A percentile compares a stretch with the other conserved stretches of the same genome.
Evolutionary conservation across 1,284 basidiomycete species (phyloP).

Genomic region (Pseudozyma hubeiensis): DNA sequence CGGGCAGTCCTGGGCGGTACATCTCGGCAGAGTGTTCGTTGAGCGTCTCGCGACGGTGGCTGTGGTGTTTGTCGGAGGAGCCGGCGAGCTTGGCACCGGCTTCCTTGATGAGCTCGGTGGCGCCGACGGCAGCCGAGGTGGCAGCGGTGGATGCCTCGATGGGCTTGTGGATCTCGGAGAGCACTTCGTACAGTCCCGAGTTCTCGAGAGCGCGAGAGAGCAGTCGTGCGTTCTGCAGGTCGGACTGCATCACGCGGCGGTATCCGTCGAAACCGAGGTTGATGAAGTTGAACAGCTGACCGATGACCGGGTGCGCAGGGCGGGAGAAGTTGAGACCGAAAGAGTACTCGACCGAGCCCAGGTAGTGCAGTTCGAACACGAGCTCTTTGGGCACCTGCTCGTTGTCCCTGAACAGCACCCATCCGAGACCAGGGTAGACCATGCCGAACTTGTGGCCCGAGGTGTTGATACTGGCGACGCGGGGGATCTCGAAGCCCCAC

Average conservation of each 20-base stretch:
- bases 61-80: not conserved
- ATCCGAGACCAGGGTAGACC: constrained; percentile 78
- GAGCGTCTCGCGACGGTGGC: constrained; percentile 10
- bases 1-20: constrained; percentile 84
- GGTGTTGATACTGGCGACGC: constrained; percentile 86
- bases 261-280: constrained; percentile 66
- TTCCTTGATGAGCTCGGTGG: constrained; percentile 55
- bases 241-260: constrained; percentile 74
- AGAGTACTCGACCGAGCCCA: constrained; percentile 68
- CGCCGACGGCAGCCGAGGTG: constrained; percentile 1
- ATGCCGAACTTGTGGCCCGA: constrained; percentile 84
- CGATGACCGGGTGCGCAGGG: constrained; percentile 88
- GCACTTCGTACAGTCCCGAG: constrained; percentile 78
- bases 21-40: constrained; percentile 71
- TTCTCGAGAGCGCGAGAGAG: constrained; percentile 86
- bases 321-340: constrained; percentile 96
- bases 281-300: constrained; percentile 84
- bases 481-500: constrained; percentile 76
- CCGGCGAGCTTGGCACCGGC: constrained; percentile 70
- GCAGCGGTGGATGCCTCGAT: constrained; percentile 8
- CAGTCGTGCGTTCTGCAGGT: constrained; percentile 82
- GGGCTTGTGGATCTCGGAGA: constrained; percentile 71
- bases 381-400: constrained; percentile 71
- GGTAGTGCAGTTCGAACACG: constrained; percentile 86
- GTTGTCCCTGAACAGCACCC: constrained; percentile 62